phyloP scores from a whole-genome alignment of 495 filamentous ascomycete species.

The Aspergillus steynii region DNA sequence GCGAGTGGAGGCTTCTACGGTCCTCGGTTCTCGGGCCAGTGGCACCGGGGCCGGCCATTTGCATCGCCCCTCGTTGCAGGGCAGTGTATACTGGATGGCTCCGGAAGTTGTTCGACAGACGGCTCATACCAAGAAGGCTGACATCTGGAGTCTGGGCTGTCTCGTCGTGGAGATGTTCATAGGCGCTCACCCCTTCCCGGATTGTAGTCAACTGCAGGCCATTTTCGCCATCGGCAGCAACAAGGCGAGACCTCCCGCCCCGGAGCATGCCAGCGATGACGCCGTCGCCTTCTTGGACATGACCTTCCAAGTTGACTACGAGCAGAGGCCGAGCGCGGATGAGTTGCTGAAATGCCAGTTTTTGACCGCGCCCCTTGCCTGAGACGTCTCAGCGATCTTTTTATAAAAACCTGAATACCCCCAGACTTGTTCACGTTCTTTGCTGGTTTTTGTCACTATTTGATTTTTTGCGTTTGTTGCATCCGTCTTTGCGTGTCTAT shows the following conservation, averaged over 20 bases:
- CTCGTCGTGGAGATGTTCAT: slow-evolving; percentile 99
- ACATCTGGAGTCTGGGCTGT: slow-evolving; percentile 98
- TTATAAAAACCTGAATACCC: slow-evolving; percentile 15
- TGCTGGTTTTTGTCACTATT: neutral
- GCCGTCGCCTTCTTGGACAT: slow-evolving; percentile 80
- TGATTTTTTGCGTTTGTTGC: neutral
- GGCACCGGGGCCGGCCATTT: slow-evolving; percentile 57
- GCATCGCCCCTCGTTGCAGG: slow-evolving; percentile 89
- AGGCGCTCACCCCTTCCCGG: slow-evolving; percentile 92
- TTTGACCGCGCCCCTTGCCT: slow-evolving; percentile 61
- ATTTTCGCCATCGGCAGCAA: slow-evolving; percentile 97
- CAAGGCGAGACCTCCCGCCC: slow-evolving; percentile 85
- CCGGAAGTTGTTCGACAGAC: slow-evolving; percentile 98
- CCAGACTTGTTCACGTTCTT: neutral
- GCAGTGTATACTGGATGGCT: slow-evolving; percentile 99
- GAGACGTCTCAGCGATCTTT: slow-evolving; percentile 19
- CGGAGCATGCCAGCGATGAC: slow-evolving; percentile 80
- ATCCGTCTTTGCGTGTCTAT: neutral
- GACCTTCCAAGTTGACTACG: slow-evolving; percentile 95
- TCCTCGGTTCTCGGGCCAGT: slow-evolving; percentile 57
- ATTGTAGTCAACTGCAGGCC: slow-evolving; percentile 94
- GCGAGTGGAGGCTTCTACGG: slow-evolving; percentile 79
- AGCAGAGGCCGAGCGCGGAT: slow-evolving; percentile 86
- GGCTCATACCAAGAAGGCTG: slow-evolving; percentile 97
- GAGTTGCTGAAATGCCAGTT: slow-evolving; percentile 83